Evolutionary conservation across 140 eudicot genomes (phyloP), one percentile per base, ranked within the genome.

Genomic region (Bidens hawaiensis): DNA sequence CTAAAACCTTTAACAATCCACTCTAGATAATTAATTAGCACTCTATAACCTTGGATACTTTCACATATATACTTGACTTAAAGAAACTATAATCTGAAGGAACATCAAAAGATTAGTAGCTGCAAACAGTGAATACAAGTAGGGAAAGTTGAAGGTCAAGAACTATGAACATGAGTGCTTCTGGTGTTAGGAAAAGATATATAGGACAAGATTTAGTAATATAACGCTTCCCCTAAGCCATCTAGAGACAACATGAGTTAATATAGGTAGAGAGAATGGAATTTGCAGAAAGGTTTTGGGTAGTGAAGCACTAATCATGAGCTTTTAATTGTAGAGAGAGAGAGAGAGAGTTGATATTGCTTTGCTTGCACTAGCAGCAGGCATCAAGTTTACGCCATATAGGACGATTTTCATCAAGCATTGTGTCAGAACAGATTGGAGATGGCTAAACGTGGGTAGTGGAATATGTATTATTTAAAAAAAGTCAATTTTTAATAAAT

Each of bases 351-450:
- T 42, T 62, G 62, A 66, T n/a, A n/a, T 85, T 81, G 87, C 94
- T 85, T 85, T 81, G 85, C 88, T 85, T 85, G 85, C 85, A 78
- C 72, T 75, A 85, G 26, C n/a, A n/a, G n/a, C 83, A 85, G 94
- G 78, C 88, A 85, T 76, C 85, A 81, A 85, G 82, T 78, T 81
- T 81, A 78, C 85, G 79, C 85, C 94, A 81, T 65, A 33, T 76
- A 36, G 63, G 60, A 65, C 33, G 61, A 31, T 40, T 28, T 57
- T 22, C 36, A 57, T 57, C 63, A 57, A 69, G 61, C 76, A 77
- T 72, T 60, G 63, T 83, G 86, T 79, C 80, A 79, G 89, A 72
- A 68, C 42, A 16, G 63, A 79, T 73, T 75, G 78, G 83, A 52
- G 78, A 65, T 66, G 56, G 50, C 28, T 17, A 42, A 43, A 74